Conservation (phyloP, 78 protist genomes). For the Cavenderia fasciculata region DNA sequence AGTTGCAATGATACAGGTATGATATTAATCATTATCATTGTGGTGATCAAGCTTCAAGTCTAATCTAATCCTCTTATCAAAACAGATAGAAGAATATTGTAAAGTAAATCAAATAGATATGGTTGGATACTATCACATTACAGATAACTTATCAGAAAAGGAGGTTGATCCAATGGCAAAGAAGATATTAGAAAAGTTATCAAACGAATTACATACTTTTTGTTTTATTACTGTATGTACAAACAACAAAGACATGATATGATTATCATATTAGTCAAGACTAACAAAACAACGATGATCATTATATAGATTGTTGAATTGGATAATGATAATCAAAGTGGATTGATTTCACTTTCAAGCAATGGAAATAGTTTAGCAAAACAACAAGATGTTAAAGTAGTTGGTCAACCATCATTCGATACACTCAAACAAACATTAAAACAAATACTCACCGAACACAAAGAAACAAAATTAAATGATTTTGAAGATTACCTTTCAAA, state of each 20-base stretch:
- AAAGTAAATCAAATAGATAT: conserved; percentile 47
- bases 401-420: no score
- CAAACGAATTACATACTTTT: conserved; percentile 38
- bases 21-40: background rate
- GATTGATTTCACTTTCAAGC: conserved; percentile 14
- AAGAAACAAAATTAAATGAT: conserved; percentile 9
- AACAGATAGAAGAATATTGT: conserved; percentile 69
- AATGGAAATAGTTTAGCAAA: conserved; percentile 13
- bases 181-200: conserved; percentile 41
- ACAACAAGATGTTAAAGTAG: no score
- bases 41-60: background rate
- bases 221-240: conserved; percentile 38
- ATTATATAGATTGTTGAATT: conserved; percentile 28
- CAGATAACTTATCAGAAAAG: conserved; percentile 30
- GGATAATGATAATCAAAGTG: conserved; percentile 11
- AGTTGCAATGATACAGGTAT: conserved; percentile 76
- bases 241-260: background rate
- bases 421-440: background rate
- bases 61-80: background rate
- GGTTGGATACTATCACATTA: conserved; percentile 56
- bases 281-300: background rate
- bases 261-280: background rate
- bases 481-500: conserved; percentile 69
- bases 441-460: background rate
- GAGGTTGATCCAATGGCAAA: conserved; percentile 60